Evolutionary conservation across 805 yeast species (phyloP), one percentile per base, ranked within the genome.

Genomic region (Saturnispora dispora): DNA sequence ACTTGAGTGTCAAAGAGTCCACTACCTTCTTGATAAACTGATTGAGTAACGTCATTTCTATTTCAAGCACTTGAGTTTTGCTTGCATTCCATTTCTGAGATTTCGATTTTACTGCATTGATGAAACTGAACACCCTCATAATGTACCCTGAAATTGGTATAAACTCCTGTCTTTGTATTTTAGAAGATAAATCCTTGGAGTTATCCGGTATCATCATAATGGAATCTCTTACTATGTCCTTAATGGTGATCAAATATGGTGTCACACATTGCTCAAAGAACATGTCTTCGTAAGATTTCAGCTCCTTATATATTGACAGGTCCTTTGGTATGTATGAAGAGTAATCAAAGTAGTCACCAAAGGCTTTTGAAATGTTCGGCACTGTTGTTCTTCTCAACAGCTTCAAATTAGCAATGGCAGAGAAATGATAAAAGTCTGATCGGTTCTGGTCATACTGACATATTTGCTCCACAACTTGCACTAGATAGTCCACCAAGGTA

Each of bases 241-340:
- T 67, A 40, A 77, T 52, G 49, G 65, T 57, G 13, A 69, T 57
- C 56, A 78, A 72, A 62, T 79, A 75, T 47, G 73, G 75, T 5
- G 73, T 71, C 47, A 79, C 66, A 57, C 75, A 83, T 20, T 75
- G 73, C 13, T 74, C 76, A 57, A 82, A 81, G 5, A 84, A 68
- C 1, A 76, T 74, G 11, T 69, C 62, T 54, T 81, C 85, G 63
- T 78, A 69, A 49, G 72, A 71, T 18, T 71, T 73, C 49, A 81
- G 58, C 3, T 73, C 64, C 7, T 67, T 62, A 52, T 71, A 74
- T 1, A 82, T 61, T n/a, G 74, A 72, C 27, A 76, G 57, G 15
- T 74, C 67, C 25, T 72, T 69, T 6, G 71, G 68, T 8, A 36
- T 3, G 6, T 71, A 65, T 27, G 78, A 57, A 9, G 71, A 68